Base-by-base conservation (phyloP, 169 alveolate genomes). In the Miamiensis avidus region DNA sequence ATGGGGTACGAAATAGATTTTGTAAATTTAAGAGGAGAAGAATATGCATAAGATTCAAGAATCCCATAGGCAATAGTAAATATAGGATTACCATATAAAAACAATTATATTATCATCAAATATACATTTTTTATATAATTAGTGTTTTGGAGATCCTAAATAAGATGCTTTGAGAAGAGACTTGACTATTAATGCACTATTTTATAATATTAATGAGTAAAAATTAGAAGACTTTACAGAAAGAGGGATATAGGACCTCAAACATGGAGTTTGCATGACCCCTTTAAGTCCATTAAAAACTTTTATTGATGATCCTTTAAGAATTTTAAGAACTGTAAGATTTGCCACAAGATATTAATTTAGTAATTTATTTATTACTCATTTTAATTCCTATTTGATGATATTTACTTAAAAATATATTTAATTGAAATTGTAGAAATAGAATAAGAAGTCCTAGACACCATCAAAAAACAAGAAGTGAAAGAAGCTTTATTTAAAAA, bases 91-190 rank as follows among this genome's bases (percentile, higher is more conserved):
- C 33, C 0, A 0, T 25, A 25, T 75, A 30, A 75, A n/a, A n/a
- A n/a, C n/a, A n/a, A n/a, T n/a, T n/a, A n/a, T n/a, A n/a, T n/a
- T n/a, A n/a, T n/a, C n/a, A 74, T 74, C 25, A 25, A 74, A 25
- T 74, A 25, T 25, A 74, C 30, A 25, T 74, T 25, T 20, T 75
- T 6, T 49, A 11, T 49, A 49, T 49, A 11, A 49, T 11, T 49
- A 49, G 69, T 11, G 26, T 11, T 49, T 49, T 49, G 99, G 99
- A 0, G 97, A 99, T 0, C 99, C 99, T 0, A 92, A 88, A 82
- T 98, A 98, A 92, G 99, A 99, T 90, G 99, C 99, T 11, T 89
- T 87, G 74, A 94, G 99, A 79, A 95, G 99, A 83, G 99, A 99
- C 88, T 97, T 98, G 64, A 98, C 99, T 26, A 96, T 99, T 27